Conservation (phyloP, 225 moss, liverwort and hornwort species). For the Antitrichia curtipendula region DNA sequence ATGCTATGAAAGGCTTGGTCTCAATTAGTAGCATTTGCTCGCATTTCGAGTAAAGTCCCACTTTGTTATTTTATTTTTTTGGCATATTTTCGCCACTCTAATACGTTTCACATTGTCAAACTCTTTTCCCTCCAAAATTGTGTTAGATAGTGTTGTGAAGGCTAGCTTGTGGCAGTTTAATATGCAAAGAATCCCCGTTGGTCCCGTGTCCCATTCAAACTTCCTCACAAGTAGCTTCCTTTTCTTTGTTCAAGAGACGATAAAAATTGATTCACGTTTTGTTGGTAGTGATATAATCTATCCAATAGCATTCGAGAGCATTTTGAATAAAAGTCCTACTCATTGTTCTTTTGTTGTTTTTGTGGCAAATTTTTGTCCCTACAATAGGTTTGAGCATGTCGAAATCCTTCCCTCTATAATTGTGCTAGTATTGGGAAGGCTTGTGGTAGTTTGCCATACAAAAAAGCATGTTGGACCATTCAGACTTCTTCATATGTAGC, state of each 20-base stretch:
- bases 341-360: neutral
- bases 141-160: fast-evolving
- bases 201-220: neutral
- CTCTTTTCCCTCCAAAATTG: neutral
- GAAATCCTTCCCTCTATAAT: neutral
- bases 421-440: neutral
- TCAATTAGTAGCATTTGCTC: neutral
- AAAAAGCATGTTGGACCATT: neutral
- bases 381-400: fast-evolving
- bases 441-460: neutral
- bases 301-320: neutral
- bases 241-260: neutral
- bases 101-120: neutral
- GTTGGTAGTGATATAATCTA: neutral
- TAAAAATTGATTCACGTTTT: neutral
- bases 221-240: neutral
- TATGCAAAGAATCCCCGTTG: neutral
- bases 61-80: fast-evolving
- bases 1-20: neutral
- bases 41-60: neutral
- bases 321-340: neutral
- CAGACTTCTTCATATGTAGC: too few relatives aligned
- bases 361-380: fast-evolving
- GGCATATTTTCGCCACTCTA: fast-evolving
- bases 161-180: neutral